phyloP scores from a whole-genome alignment of 2,329 filamentous ascomycete genomes.

The Ophiostoma tasmaniense region DNA sequence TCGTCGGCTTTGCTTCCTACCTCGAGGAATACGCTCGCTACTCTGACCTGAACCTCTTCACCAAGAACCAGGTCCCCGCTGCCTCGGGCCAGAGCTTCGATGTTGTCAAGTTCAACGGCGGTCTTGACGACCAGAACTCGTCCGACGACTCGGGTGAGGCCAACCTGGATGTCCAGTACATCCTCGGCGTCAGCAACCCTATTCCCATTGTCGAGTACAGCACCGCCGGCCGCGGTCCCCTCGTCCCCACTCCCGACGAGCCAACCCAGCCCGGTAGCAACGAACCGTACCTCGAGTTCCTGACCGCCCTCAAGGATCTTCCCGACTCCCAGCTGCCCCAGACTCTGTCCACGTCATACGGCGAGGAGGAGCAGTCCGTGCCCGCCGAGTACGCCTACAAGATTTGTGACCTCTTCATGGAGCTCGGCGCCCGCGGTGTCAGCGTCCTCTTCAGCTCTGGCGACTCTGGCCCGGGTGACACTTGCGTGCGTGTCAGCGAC shows the following conservation, averaged over 20 bases:
- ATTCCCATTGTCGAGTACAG: conserved; percentile 50
- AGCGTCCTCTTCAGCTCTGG: conserved; percentile 52
- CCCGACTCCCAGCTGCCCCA: conserved; percentile 45
- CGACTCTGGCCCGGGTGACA: conserved; percentile 56
- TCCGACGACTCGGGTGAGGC: conserved; percentile 39
- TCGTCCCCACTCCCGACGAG: conserved; percentile 43
- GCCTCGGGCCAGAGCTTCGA: conserved; percentile 45
- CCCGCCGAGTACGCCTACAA: conserved; percentile 51
- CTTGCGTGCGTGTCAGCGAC: conserved; percentile 48
- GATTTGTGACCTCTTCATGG: conserved; percentile 55
- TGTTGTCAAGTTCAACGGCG: conserved; percentile 47
- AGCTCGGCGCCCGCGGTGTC: conserved; percentile 60
- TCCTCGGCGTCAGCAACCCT: conserved; percentile 46
- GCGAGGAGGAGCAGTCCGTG: conserved; percentile 57
- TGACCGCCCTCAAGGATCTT: conserved; percentile 49
- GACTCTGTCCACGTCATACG: conserved; percentile 57
- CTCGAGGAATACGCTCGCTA: conserved; percentile 41
- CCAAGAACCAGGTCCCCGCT: conserved; percentile 44
- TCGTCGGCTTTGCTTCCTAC: conserved; percentile 35
- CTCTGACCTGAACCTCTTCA: conserved; percentile 42
- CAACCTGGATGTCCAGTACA: conserved; percentile 56
- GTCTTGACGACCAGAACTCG: conserved; percentile 40
- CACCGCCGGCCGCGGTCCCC: conserved; percentile 50
- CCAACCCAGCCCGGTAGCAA: conserved; percentile 46
- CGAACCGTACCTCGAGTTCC: conserved; percentile 59